Conservation (phyloP, 2,329 filamentous ascomycete genomes). For the Zalaria obscura region DNA sequence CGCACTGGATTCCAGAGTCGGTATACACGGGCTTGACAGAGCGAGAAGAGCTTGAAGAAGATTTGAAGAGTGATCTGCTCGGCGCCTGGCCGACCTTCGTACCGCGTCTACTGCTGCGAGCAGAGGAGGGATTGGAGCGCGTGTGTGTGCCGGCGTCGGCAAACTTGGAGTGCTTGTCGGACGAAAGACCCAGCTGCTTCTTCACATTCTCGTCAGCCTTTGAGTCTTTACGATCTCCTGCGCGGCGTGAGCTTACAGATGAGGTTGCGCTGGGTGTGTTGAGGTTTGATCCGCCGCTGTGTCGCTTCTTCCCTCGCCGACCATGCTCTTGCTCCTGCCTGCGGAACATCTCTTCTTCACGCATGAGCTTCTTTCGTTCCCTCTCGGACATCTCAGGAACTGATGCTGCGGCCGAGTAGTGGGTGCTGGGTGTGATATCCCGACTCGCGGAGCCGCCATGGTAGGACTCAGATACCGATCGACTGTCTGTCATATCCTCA, state of each 20-base stretch:
- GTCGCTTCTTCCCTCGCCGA: constrained; percentile 36
- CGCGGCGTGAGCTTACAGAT: constrained; percentile 21
- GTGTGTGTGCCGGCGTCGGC: constrained; percentile 13
- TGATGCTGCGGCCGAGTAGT: constrained; percentile 32
- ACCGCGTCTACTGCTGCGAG: not conserved
- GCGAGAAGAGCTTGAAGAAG: not conserved
- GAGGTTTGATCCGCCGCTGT: constrained; percentile 39
- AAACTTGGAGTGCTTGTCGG: constrained; percentile 12
- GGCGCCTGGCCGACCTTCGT: not conserved
- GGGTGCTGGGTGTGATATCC: constrained; percentile 45
- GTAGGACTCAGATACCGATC: constrained; percentile 43
- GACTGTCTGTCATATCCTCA: constrained; percentile 40
- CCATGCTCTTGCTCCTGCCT: constrained; percentile 43
- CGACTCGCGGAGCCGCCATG: constrained; percentile 43
- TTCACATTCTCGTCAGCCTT: constrained; percentile 4
- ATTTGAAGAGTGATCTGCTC: not conserved
- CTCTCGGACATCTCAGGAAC: constrained; percentile 43
- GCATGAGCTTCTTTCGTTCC: constrained; percentile 48
- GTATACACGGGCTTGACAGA: constrained; percentile 16
- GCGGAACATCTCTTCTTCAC: constrained; percentile 47
- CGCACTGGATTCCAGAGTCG: constrained; percentile 17
- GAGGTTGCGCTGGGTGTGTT: constrained; percentile 33
- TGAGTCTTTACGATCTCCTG: not conserved
- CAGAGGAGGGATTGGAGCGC: not conserved
- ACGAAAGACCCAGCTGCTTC: constrained; percentile 22